A percentile compares a stretch with the other conserved stretches of the same genome.
Evolutionary conservation across 163 green algal genomes (phyloP).

Genomic region (Scenedesmus sp.): DNA sequence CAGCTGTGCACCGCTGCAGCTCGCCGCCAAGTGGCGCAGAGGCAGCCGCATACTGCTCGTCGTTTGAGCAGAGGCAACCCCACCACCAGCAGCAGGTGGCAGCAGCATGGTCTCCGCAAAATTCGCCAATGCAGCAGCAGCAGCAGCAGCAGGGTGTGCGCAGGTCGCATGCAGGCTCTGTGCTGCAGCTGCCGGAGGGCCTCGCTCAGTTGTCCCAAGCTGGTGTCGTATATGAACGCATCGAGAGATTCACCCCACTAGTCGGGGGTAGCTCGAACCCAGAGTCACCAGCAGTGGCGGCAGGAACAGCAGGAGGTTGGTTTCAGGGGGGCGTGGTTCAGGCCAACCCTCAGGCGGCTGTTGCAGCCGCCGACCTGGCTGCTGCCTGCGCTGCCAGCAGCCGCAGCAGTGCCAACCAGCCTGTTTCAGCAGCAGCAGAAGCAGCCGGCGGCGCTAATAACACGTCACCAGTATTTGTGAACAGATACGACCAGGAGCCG

Average conservation of each 20-base stretch:
- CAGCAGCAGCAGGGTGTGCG: constrained; percentile 18
- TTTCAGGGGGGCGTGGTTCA: not conserved
- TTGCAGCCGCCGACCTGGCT: not conserved
- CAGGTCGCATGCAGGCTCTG: not conserved
- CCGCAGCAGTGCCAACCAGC: not conserved
- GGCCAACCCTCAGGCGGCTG: not conserved
- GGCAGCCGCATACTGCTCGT: not conserved
- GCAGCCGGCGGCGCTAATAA: not conserved
- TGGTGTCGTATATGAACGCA: constrained; percentile 24
- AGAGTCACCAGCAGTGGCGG: not conserved
- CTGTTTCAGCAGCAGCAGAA: not conserved
- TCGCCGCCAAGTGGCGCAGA: not conserved
- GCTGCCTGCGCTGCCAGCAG: constrained; percentile 6
- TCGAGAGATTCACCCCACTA: constrained; percentile 31
- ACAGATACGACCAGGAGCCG: not conserved
- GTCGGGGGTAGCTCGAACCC: not conserved
- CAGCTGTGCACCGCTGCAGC: not conserved
- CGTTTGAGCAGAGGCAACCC: constrained; percentile 20
- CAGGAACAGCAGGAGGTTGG: not conserved
- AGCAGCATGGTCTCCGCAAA: not conserved
- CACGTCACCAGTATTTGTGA: not conserved
- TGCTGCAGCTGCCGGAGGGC: constrained; percentile 13
- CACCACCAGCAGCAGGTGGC: not conserved
- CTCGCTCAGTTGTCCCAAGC: not conserved
- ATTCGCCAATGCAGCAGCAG: not conserved